Percentiles rank a stretch among this genome's conserved stretches.
Evolutionary conservation across 352 stramenopile genomes (phyloP).

Genomic region (Thraustochytrium sp.): DNA sequence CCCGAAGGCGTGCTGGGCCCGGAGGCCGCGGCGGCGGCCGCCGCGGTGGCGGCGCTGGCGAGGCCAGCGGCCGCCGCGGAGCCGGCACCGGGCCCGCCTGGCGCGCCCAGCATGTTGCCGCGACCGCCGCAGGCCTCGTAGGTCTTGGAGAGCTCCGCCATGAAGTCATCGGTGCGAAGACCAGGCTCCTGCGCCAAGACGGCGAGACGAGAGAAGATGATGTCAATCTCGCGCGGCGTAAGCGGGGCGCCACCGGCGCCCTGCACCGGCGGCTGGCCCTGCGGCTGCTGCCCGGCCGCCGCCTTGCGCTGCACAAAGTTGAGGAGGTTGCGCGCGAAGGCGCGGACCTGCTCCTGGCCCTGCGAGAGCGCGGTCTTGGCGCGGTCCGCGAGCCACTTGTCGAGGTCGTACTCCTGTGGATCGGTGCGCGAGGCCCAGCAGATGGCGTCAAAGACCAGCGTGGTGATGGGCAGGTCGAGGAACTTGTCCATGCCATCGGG

Average conservation of each 20-base stretch:
- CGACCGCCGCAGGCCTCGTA: constrained; percentile 10
- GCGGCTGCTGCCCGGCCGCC: not conserved
- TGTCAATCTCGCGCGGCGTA: not conserved
- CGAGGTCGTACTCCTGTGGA: constrained; percentile 11
- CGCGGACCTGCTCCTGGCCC: not conserved
- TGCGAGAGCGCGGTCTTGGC: not conserved
- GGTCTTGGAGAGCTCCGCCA: constrained; percentile 1
- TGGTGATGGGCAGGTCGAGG: not conserved
- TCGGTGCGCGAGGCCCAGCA: constrained; percentile 1
- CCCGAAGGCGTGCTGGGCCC: too few relatives aligned
- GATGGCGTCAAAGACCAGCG: constrained; percentile 7
- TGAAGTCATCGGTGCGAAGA: not conserved
- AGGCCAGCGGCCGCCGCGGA: not conserved
- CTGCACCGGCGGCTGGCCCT: not conserved
- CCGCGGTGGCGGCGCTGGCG: not conserved
- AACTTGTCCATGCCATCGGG: constrained; percentile 24
- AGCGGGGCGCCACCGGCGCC: not conserved
- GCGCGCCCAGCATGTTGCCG: not conserved
- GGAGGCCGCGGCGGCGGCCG: too few relatives aligned
- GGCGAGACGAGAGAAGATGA: not conserved
- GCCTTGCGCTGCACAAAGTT: constrained; percentile 26
- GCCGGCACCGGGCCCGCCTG: not conserved
- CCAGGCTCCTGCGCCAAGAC: not conserved
- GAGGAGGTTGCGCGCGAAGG: constrained; percentile 1
- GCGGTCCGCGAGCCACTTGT: constrained; percentile 6